Percentiles rank a stretch among this genome's conserved stretches.
Conservation (phyloP, 2,329 filamentous ascomycete species). For the Tolypocladium ovalisporum region DNA sequence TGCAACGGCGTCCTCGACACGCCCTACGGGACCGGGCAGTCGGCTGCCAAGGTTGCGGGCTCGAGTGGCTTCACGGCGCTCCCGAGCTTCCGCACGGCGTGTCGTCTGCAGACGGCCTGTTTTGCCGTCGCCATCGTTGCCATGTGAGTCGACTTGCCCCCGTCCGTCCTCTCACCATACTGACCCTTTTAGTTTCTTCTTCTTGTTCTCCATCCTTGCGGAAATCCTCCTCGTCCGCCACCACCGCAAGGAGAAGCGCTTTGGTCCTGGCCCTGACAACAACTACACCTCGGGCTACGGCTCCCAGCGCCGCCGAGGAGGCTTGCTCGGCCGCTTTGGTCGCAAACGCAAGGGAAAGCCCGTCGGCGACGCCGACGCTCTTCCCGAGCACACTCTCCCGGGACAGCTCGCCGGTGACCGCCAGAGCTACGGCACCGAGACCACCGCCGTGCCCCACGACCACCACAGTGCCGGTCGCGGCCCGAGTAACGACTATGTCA, state of each 20-base stretch:
- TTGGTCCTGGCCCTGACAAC: conserved; percentile 37
- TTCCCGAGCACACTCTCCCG: conserved; percentile 29
- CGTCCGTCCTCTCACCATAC: background rate
- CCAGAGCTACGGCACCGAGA: conserved; percentile 30
- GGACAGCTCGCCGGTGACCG: conserved; percentile 25
- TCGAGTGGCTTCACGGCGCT: conserved; percentile 34
- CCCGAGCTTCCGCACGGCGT: conserved; percentile 44
- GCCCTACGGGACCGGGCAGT: conserved; percentile 55
- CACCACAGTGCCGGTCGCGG: conserved; percentile 9
- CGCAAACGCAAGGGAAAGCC: conserved; percentile 9
- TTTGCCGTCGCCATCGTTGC: conserved; percentile 71
- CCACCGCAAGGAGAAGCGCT: conserved; percentile 65
- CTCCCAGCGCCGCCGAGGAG: conserved; percentile 10
- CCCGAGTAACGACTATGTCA: conserved; percentile 14
- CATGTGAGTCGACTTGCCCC: conserved; percentile 39
- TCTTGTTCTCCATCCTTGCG: conserved; percentile 59
- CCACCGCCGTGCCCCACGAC: conserved; percentile 20
- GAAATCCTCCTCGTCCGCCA: conserved; percentile 59
- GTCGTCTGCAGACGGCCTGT: conserved; percentile 63
- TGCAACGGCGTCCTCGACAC: conserved; percentile 54
- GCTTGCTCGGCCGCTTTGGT: conserved; percentile 24
- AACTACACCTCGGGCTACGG: conserved; percentile 51
- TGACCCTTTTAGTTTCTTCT: conserved; percentile 50
- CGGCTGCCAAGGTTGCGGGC: conserved; percentile 36
- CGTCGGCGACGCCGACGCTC: conserved; percentile 16